Percentiles rank a stretch among this genome's conserved stretches.
Conservation (phyloP, 1,139 yeast species). For the Yamadazyma membranifaciens region DNA sequence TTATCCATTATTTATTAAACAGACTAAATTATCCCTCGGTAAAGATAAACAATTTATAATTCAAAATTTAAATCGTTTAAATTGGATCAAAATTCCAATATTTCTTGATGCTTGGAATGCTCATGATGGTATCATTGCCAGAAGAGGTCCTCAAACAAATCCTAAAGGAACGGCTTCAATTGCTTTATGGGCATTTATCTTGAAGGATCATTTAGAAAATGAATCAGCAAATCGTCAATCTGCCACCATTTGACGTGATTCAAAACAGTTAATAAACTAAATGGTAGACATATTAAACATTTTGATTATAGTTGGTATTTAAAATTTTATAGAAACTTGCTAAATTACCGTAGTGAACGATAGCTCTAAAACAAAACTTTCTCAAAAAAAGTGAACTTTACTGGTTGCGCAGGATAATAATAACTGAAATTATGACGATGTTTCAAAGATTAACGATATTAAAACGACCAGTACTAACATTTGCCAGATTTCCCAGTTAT, state of each 20-base stretch:
- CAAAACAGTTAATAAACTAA: too few species aligned
- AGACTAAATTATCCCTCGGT: conserved; percentile 37
- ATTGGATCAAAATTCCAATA: conserved; percentile 69
- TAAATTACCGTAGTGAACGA: neutral
- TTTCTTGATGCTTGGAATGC: conserved; percentile 67
- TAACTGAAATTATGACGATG: neutral
- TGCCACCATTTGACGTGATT: too few species aligned
- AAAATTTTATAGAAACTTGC: too few species aligned
- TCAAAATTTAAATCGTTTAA: conserved; percentile 48
- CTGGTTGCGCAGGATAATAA: too few species aligned
- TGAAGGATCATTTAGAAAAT: conserved; percentile 31
- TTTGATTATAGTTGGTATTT: too few species aligned
- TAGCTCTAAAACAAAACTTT: too few species aligned
- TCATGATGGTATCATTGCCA: conserved; percentile 70
- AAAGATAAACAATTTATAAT: conserved; percentile 41
- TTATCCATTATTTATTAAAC: conserved; percentile 29
- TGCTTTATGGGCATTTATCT: conserved; percentile 49
- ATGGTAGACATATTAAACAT: too few species aligned
- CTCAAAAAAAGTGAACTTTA: too few species aligned
- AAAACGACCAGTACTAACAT: conserved; percentile 2
- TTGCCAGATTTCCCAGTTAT: neutral
- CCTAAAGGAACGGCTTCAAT: conserved; percentile 55
- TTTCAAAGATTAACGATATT: conserved; percentile 2
- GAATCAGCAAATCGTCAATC: too few species aligned
- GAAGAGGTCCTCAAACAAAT: conserved; percentile 58